These are phyloP conservation scores for Torulaspora quercuum DNA, from an alignment of 805 yeast genomes.

Conservation along the genomic window DNA sequence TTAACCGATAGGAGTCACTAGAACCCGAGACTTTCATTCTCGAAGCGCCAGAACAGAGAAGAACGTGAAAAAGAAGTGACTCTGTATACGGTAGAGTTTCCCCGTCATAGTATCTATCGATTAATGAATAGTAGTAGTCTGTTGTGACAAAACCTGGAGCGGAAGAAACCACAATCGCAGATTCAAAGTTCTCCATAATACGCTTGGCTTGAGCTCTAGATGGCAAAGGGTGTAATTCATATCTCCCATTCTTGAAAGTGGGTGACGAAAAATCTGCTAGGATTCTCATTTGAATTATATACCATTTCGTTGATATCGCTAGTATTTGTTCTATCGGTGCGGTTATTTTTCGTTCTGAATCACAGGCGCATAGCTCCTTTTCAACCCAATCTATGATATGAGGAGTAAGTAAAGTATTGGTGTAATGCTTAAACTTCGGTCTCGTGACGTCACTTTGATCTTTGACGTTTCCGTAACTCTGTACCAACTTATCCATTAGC, in stretches of 20 bases:
- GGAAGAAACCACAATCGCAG: constrained; percentile 17
- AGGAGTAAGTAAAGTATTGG: constrained; percentile 24
- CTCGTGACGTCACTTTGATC: constrained; percentile 10
- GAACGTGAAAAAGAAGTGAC: constrained; percentile 25
- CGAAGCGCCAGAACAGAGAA: constrained; percentile 25
- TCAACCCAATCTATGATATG: constrained; percentile 27
- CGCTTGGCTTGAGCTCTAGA: constrained; percentile 25
- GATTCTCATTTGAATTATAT: constrained; percentile 25
- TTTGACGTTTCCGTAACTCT: constrained; percentile 8
- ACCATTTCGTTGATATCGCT: constrained; percentile 26
- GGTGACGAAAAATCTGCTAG: constrained; percentile 29
- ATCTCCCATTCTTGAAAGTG: constrained; percentile 13
- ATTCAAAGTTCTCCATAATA: constrained; percentile 24
- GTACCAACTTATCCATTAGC: constrained; percentile 19
- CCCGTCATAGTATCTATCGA: constrained; percentile 22
- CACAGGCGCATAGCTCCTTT: constrained; percentile 12
- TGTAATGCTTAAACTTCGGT: constrained; percentile 20
- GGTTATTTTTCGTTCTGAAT: constrained; percentile 15
- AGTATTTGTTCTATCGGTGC: constrained; percentile 23
- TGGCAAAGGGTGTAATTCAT: constrained; percentile 25
- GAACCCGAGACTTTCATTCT: constrained; percentile 15
- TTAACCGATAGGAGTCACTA: constrained; percentile 19
- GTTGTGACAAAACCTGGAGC: constrained; percentile 21
- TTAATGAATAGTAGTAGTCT: constrained; percentile 20
- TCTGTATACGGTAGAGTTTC: constrained; percentile 27